phyloP scores from a whole-genome alignment of 306 rosid species.

The Heteromeles arbutifolia region DNA sequence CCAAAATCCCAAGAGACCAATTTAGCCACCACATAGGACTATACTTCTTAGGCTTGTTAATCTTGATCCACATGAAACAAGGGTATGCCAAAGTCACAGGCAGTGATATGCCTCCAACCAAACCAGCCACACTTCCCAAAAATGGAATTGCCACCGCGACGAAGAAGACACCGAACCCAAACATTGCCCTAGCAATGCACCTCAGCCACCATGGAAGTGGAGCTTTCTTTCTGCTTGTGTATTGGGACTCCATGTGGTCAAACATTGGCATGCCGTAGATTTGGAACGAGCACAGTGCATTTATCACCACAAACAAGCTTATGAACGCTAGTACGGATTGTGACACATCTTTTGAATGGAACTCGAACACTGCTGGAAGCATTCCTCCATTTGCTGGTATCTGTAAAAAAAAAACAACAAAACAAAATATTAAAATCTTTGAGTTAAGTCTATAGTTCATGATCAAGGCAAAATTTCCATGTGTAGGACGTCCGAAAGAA shows the following conservation, averaged over 20 bases:
- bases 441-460: background rate
- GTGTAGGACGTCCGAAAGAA: too few species aligned
- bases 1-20: constrained; percentile 56
- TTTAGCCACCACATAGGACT: constrained; percentile 51
- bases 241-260: constrained; percentile 40
- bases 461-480: background rate
- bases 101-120: constrained; percentile 45
- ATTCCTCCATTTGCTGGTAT: constrained; percentile 46
- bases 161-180: constrained; percentile 35
- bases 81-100: constrained; percentile 53
- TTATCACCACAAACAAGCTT: constrained; percentile 35
- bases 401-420: background rate
- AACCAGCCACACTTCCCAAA: constrained; percentile 37
- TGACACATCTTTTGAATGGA: constrained; percentile 27
- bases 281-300: constrained; percentile 41
- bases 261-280: constrained; percentile 54
- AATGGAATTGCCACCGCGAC: constrained; percentile 39
- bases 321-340: constrained; percentile 29
- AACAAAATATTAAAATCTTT: background rate
- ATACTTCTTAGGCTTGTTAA: constrained; percentile 36
- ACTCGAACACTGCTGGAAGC: constrained; percentile 30
- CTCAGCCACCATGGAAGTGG: constrained; percentile 52
- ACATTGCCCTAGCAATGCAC: constrained; percentile 15
- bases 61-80: constrained; percentile 53
- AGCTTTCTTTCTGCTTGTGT: constrained; percentile 36